Base-by-base conservation (phyloP, 345 rosid species). In the Sapria himalayana region DNA sequence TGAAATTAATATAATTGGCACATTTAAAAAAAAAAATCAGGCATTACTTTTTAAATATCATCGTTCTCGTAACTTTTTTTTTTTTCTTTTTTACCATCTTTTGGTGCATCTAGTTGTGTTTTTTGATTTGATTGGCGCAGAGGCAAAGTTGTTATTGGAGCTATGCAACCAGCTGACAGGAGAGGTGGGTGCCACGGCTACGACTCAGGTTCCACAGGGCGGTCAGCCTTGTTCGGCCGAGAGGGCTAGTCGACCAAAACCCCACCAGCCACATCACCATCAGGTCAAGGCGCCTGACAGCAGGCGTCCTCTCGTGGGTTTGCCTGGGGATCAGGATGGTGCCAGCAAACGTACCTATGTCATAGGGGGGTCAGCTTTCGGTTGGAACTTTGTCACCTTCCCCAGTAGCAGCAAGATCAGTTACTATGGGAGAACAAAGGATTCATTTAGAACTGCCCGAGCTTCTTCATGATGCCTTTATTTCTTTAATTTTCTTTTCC, bases 291-390 rank as follows among this genome's bases (percentile, higher is more conserved):
- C 63, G 19, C 42, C 74, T 35, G 69, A 62, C 39, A 39, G 36
- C 3, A 53, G 36, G 51, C 20, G 33, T 19, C 48, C 50, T 25
- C 61, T 45, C 48, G 41, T 37, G 2, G 49, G 27, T 19, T 5
- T 34, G 21, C 14, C 53, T 3, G 63, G 41, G 22, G 56, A 54
- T 51, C 73, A 8, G 29, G 55, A 53, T 34, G 29, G 43, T 20
- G 51, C 48, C 46, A 41, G 46, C 25, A 54, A 41, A 1, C 55
- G 53, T 18, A 40, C 65, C 2, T 34, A 47, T n/a, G 59, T 73
- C 25, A 66, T 74, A n/a, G 98, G 94, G 14, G 82, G 93, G 9
- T 82, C 92, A 0, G 80, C 80, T 19, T 78, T 79, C 49, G 98
- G 93, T 32, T 89, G 98, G 98, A 79, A 89, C 43, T 82, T 78